Base-by-base conservation (phyloP, 1,284 basidiomycete genomes). In the Cutaneotrichosporon daszewskae region DNA sequence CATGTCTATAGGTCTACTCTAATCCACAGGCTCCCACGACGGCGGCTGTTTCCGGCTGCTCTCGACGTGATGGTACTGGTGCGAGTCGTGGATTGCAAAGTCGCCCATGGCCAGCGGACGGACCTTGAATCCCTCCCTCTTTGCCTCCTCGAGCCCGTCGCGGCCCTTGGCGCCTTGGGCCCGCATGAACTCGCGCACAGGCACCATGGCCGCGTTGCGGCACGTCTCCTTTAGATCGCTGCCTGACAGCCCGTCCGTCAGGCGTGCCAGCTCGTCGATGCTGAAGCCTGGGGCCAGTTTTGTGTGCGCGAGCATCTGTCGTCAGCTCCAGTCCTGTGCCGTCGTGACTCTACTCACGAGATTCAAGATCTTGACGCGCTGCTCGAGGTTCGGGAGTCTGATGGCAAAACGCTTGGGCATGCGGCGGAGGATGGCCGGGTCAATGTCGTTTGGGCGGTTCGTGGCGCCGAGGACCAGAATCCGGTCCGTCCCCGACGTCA, bases 391-490 rank as follows among this genome's bases (percentile, higher is more conserved):
- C 1, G 95, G 95, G 19, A 97, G 75, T 8, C 81, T 77, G 47
- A 99, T 81, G 1, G 87, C 79, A 66, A 96, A 98, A n/a, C 92
- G 84, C 71, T 96, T 97, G 0, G 95, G 95, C 89, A 99, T 90
- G 26, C 94, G 83, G 22, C 94, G 81, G 5, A 97, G 77, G 60
- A 97, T 94, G 18, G 94, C 94, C 11, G 87, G 76, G 69, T 99
- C 95, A 45, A 99, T 98, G 62, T 72, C 70, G 48, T 71, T 71
- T 12, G 92, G 92, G 50, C 95, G 77, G 69, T 99, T 98, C 6
- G 94, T 97, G 0, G 92, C 94, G 23, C 94, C 94, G 2, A 98
- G 80, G 5, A 99, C 88, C 52, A 98, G 72, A 59, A 99, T 94
- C 18, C 90, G 79, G 17, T 78, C 75, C 13, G 72, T 79, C 4